Base-by-base conservation (phyloP, 805 yeast species). In the Kazachstania psychrophila region DNA sequence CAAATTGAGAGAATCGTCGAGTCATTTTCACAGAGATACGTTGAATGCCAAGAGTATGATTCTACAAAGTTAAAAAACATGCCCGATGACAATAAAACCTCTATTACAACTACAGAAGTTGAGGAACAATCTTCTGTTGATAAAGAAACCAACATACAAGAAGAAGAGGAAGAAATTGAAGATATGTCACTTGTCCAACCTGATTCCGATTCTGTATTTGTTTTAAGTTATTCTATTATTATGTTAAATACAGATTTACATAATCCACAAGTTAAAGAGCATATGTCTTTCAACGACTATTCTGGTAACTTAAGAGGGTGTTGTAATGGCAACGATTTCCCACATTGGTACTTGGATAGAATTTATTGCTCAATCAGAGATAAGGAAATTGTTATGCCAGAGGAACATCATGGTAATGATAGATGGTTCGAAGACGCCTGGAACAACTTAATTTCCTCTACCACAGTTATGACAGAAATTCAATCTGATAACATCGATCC, bases 361-460 rank as follows among this genome's bases (percentile, higher is more conserved):
- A 86, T 89, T 18, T 92, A 83, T 58, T 64, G 72, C 18, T 81
- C 94, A 1, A 88, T 92, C 38, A 71, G 75, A 42, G 84, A 79
- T 38, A 73, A 81, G 36, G 99, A 92, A 59, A 92, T 92, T 44
- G 85, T 92, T 33, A 84, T 94, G 88, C 97, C 98, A 0, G 97
- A 92, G 51, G 98, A 92, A 52, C 96, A 89, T 49, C 94, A 86
- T 54, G 92, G 89, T 12, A 84, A 87, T 9, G 83, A 86, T 15
- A 86, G 82, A 54, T 81, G 95, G 78, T 89, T 88, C 59, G 96
- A 88, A 53, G 89, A 83, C 51, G 66, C 75, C 13, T 83, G 94
- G 94, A 78, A 79, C 46, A 77, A 79, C 40, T 56, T 82, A 42
- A 72, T 83, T 29, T 61, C 62, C 15, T 56, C 62, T 1, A 60